Conservation (phyloP, 257 asterid genomes). For the Penstemon davidsonii region DNA sequence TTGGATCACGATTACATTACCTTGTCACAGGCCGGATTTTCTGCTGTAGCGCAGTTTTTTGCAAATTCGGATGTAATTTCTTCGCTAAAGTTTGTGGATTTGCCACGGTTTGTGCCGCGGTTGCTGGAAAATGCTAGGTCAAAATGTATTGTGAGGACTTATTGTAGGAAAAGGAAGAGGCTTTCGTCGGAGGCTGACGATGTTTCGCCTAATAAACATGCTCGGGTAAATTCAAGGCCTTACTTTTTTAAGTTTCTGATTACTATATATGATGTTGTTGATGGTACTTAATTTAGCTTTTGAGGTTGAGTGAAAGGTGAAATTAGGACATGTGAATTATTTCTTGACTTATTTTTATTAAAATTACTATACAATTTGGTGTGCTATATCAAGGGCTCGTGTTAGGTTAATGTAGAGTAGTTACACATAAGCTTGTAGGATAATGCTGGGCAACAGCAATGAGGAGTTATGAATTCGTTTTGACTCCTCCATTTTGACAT, state of each 20-base stretch:
- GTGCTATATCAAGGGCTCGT: not conserved
- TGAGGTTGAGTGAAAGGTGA: not conserved
- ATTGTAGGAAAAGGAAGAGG: slow-evolving; percentile 58
- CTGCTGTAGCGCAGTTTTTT: slow-evolving; percentile 36
- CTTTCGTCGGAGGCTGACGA: slow-evolving; percentile 29
- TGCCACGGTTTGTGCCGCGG: slow-evolving; percentile 28
- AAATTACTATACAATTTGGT: slow-evolving; percentile 1
- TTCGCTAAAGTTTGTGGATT: slow-evolving; percentile 22
- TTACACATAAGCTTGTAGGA: slow-evolving; percentile 14
- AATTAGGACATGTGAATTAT: not conserved
- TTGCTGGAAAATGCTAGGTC: slow-evolving; percentile 16
- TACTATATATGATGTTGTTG: not conserved
- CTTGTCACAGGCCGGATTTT: slow-evolving; percentile 49
- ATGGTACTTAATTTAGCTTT: not conserved
- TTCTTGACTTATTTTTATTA: slow-evolving; percentile 8
- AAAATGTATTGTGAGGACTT: slow-evolving; percentile 33
- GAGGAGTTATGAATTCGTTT: not conserved
- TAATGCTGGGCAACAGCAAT: slow-evolving; percentile 1
- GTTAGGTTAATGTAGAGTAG: not conserved
- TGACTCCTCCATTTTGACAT: not conserved
- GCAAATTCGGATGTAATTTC: slow-evolving; percentile 27
- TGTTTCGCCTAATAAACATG: slow-evolving; percentile 20
- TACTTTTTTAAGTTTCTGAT: slow-evolving; percentile 6
- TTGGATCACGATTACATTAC: slow-evolving; percentile 47
- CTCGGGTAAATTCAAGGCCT: slow-evolving; percentile 44